Base-by-base conservation (phyloP, 2,329 filamentous ascomycete genomes). In the Pyrenophora graminea region DNA sequence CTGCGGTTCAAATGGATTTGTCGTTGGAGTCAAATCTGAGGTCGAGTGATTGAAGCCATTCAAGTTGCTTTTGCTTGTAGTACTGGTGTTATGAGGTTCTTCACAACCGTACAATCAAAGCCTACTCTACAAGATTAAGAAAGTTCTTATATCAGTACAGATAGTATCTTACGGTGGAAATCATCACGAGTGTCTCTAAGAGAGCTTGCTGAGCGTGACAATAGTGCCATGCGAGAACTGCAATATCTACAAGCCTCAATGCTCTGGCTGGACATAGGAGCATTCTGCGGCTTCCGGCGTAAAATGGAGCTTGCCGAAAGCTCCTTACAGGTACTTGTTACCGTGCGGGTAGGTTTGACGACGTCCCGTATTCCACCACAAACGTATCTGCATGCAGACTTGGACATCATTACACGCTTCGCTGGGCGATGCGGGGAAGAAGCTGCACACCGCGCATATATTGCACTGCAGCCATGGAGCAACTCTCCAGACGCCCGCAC, bases 371-470 rank as follows among this genome's bases (percentile, higher is more conserved):
- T 42, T 32, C 45, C 8, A 21, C 17, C 1, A 1, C 74, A 84
- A 55, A 82, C 88, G 79, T 81, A 85, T 56, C 74, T 88, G 4
- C 81, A 87, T 65, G 78, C 85, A 33, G 82, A 82, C 1, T 74
- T 87, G 2, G 81, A 85, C 54, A 83, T 86, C 52, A 72, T 88
- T 18, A 83, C 87, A 58, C 77, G 85, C 2, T 87, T 88, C 56
- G 81, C 83, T 0, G 85, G 85, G 6, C 84, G 84, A 45, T 84
- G 85, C 56, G 85, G 84, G 18, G 81, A 85, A 56, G 83, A 85
- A 18, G 82, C 86, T 62, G 85, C 85, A 2, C 78, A 82, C 23
- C 39, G 39, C 19, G 45, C 45, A 8, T 48, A 48, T 23, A 42
- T 30, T 6, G 21, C 17, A 3, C 19, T 48, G 31, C 39, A 41